Base-by-base conservation (phyloP, 208 protist genomes). In the Acanthamoeba culbertsoni region DNA sequence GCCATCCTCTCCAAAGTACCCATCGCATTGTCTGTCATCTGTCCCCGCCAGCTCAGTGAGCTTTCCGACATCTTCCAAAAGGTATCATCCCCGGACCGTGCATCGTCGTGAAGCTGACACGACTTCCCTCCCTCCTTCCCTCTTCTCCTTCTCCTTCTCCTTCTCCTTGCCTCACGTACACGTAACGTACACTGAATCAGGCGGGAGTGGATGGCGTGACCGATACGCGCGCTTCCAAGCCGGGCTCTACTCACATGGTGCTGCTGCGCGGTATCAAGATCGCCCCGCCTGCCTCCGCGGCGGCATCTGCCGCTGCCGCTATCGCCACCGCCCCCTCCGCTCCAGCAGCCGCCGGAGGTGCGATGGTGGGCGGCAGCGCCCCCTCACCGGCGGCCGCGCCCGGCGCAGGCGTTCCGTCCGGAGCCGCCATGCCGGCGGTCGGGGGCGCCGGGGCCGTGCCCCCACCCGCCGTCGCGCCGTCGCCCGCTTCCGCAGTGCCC, bases 241-340 rank as follows among this genome's bases (percentile, higher is more conserved):
- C 63, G 35, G 63, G 43, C 63, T 10, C 23, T 12, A 12, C 63
- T 14, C 73, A 86, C 46, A 59, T 48, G 73, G 73, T 86, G 31
- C 73, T 86, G 42, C 43, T 86, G 40, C 73, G 73, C 45, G 73
- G 73, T 28, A n/a, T 86, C 40, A 86, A 86, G 73, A 86, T 86
- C 45, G 12, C 73, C 8, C 46, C 37, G 1, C 1, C 35, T 5
- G 1, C 73, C 46, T 40, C 73, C 20, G 10, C 43, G 8, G 46
- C 73, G 8, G 18, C 42, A 2, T 35, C 73, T 14, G 73, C 43
- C 6, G 10, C 42, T 33, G 4, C 71, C 71, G 71, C 71, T 28
- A 7, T 33, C 2, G 45, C 73, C 40, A 55, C 10, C 1, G 7
- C 71, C 43, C 14, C 71, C 10, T 4, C 40, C 42, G 20, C 65